Conservation (phyloP, 164 flowering plant genomes). For the Chimonanthus salicifolius region DNA sequence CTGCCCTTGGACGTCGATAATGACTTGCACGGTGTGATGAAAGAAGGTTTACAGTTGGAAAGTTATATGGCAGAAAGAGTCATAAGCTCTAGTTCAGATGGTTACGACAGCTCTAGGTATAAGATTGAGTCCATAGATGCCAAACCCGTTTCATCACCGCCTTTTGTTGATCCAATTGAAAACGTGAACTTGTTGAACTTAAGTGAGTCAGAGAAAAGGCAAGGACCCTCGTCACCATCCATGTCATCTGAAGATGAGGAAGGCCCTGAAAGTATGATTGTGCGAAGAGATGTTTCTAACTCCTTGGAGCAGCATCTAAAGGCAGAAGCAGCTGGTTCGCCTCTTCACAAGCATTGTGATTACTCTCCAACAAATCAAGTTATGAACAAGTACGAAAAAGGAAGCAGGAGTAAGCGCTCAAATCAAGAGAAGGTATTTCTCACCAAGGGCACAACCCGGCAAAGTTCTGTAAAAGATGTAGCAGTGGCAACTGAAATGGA, state of each 20-base stretch:
- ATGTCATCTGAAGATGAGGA: conserved; percentile 31
- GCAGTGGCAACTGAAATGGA: conserved; percentile 43
- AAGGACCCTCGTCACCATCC: conserved; percentile 28
- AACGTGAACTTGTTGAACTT: conserved; percentile 13
- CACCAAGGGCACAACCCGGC: conserved; percentile 21
- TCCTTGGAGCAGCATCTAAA: conserved; percentile 16
- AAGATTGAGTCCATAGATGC: conserved; percentile 29
- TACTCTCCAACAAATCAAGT: conserved; percentile 22
- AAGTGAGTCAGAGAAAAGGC: conserved; percentile 26
- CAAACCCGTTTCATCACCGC: conserved; percentile 5
- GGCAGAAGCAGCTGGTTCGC: conserved; percentile 23
- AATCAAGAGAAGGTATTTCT: conserved; percentile 27
- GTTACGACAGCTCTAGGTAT: conserved; percentile 24
- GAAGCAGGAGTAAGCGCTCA: conserved; percentile 28
- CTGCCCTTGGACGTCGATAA: conserved; percentile 7
- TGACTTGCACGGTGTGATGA: conserved; percentile 19
- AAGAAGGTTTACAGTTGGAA: conserved; percentile 15
- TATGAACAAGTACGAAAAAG: conserved; percentile 19
- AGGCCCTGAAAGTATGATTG: conserved; percentile 24
- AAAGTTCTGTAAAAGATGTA: conserved; percentile 34
- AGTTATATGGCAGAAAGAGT: conserved; percentile 15
- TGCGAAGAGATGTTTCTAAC: conserved; percentile 8
- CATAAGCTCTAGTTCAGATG: conserved; percentile 27
- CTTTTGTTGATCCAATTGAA: conserved; percentile 2
- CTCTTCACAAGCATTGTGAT: conserved; percentile 31